A percentile compares a stretch with the other conserved stretches of the same genome.
These are phyloP conservation scores for Stagonosporopsis tanaceti DNA, from an alignment of 2,329 filamentous ascomycete genomes.

Conservation along the genomic window DNA sequence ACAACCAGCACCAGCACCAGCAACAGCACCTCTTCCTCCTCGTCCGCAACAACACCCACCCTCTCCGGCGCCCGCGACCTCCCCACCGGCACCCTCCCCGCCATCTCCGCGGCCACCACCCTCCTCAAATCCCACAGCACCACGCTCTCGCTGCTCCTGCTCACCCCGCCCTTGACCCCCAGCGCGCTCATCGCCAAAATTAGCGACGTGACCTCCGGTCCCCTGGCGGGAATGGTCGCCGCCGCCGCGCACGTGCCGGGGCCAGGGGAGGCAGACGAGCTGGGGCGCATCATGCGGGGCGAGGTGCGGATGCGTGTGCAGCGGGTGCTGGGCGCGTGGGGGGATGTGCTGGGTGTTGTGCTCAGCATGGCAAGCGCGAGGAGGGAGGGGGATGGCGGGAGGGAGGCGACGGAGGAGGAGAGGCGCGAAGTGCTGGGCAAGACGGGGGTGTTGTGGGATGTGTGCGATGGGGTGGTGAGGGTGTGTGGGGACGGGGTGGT, in stretches of 20 bases:
- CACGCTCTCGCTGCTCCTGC: slow-evolving; percentile 84
- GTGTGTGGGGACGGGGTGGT: slow-evolving; percentile 73
- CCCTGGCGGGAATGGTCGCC: slow-evolving; percentile 77
- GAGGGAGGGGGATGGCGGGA: slow-evolving; percentile 32
- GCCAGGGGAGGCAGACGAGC: slow-evolving; percentile 25
- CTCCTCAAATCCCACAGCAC: slow-evolving; percentile 84
- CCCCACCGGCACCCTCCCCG: slow-evolving; percentile 61
- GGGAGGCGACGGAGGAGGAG: slow-evolving; percentile 31
- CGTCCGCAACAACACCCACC: not conserved
- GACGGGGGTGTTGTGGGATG: slow-evolving; percentile 83
- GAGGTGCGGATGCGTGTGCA: slow-evolving; percentile 70
- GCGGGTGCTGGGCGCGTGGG: slow-evolving; percentile 69
- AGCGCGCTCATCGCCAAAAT: slow-evolving; percentile 76
- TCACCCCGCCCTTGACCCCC: slow-evolving; percentile 86
- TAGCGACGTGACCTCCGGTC: slow-evolving; percentile 72
- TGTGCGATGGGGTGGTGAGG: slow-evolving; percentile 75
- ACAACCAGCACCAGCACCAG: not conserved
- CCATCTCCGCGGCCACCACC: slow-evolving; percentile 75
- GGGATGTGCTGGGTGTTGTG: slow-evolving; percentile 67
- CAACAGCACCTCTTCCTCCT: not conserved
- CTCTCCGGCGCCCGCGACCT: slow-evolving; percentile 21
- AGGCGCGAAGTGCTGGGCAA: slow-evolving; percentile 62
- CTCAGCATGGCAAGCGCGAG: slow-evolving; percentile 64
- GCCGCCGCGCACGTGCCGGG: slow-evolving; percentile 49
- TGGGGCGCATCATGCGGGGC: slow-evolving; percentile 61